Conservation (phyloP, 306 rosid species). For the Trifolium repens region DNA sequence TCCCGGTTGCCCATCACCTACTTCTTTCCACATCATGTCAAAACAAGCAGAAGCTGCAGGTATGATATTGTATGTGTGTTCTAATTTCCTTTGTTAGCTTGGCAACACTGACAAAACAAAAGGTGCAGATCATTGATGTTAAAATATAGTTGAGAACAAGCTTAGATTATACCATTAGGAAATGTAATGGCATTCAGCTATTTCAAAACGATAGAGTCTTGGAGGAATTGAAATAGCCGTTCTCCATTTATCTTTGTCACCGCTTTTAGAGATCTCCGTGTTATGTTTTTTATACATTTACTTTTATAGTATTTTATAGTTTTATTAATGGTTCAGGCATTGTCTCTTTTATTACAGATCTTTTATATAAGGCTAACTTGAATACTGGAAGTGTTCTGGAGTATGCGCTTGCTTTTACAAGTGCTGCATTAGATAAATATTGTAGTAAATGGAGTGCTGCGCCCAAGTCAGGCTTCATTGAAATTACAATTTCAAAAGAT, state of each 20-base stretch:
- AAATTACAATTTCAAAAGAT: conserved; percentile 94
- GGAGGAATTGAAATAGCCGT: conserved; percentile 20
- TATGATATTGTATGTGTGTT: conserved; percentile 43
- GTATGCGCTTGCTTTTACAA: conserved; percentile 94
- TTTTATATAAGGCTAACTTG: conserved; percentile 90
- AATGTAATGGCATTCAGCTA: conserved; percentile 22
- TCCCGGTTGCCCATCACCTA: conserved; percentile 70
- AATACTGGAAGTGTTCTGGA: conserved; percentile 96
- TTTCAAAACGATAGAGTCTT: conserved; percentile 12
- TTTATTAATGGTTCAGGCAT: conserved; percentile 21
- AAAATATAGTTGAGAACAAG: conserved; percentile 25
- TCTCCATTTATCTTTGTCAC: conserved; percentile 13
- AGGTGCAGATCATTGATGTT: conserved; percentile 3
- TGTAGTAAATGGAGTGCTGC: conserved; percentile 95
- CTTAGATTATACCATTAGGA: conserved; percentile 13
- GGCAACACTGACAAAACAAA: conserved; percentile 20
- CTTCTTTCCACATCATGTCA: conserved; percentile 80
- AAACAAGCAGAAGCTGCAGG: conserved; percentile 99
- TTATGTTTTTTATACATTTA: conserved; percentile 28
- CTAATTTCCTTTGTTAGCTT: conserved; percentile 32
- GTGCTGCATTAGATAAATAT: conserved; percentile 96
- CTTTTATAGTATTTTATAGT: conserved; percentile 21
- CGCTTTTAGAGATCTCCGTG: conserved; percentile 17
- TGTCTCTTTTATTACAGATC: conserved; percentile 65
- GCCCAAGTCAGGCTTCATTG: conserved; percentile 96